A percentile compares a stretch with the other conserved stretches of the same genome.
These are phyloP conservation scores for Mrakia gelida DNA, from an alignment of 768 basidiomycete species.

Conservation along the genomic window DNA sequence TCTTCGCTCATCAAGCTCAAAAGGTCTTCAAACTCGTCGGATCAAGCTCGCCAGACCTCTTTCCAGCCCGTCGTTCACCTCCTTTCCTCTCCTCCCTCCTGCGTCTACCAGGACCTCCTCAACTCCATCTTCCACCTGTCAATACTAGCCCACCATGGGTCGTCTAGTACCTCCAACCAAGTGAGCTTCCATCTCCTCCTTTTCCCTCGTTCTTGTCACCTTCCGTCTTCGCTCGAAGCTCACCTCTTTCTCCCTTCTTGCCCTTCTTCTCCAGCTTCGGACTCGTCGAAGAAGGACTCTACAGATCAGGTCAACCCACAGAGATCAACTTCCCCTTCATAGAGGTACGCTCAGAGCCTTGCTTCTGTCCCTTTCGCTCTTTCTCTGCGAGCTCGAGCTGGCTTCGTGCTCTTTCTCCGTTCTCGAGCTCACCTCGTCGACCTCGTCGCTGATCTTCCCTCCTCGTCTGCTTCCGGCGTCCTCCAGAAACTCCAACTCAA, in stretches of 20 bases:
- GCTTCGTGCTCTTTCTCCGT: too few species aligned
- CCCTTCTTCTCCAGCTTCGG: conserved; percentile 40
- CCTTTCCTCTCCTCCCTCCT: background rate
- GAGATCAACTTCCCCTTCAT: conserved; percentile 39
- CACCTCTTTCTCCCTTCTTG: background rate
- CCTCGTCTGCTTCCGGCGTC: background rate
- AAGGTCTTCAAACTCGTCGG: too few species aligned
- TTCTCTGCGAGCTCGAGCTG: background rate
- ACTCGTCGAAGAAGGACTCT: conserved; percentile 46
- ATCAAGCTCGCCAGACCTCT: too few species aligned
- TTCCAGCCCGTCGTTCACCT: background rate
- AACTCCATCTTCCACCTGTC: background rate
- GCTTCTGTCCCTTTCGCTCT: background rate
- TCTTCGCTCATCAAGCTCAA: too few species aligned
- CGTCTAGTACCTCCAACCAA: conserved; percentile 7
- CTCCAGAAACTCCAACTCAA: conserved; percentile 14
- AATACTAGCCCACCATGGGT: background rate
- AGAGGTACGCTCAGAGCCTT: conserved; percentile 11
- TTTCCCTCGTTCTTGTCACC: too few species aligned
- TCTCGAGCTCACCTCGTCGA: background rate
- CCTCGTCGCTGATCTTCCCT: background rate
- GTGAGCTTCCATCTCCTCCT: background rate
- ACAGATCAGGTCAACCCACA: conserved; percentile 44
- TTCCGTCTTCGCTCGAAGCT: background rate
- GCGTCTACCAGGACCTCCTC: background rate